Base-by-base conservation (phyloP, 2,329 filamentous ascomycete genomes). In the Hymenoscyphus albidus region DNA sequence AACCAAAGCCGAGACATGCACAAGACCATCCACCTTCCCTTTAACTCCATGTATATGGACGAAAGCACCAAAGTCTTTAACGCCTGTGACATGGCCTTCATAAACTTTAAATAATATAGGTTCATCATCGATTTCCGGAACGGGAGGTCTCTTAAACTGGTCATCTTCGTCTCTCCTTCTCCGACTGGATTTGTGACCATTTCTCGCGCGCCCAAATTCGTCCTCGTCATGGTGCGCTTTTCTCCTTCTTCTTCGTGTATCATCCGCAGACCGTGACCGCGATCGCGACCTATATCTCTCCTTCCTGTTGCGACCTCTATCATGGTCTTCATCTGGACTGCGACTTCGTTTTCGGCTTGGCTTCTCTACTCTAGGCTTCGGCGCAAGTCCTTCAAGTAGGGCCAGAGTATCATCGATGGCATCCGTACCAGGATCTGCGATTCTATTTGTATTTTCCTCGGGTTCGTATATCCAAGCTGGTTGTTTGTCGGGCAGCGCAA, bases 1-100 rank as follows among this genome's bases (percentile, higher is more conserved):
- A 59, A 89, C 86, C 77, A 99, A 89, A 27, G 92, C 91, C 31
- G 94, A 97, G 35, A 99, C 88, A 75, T 99, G 95, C 0, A 99
- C 94, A 69, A 99, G 81, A 0, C 95, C 95, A 74, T 97, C 93
- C 0, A 96, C 90, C 76, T 93, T 96, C 58, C 93, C 94, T 71
- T 84, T 88, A 1, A 99, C 89, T 18, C 93, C 90, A 70, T 89
- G 85, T n/a, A 99, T 76, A 70, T 96, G 97, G 64, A 98, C 93
- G 77, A 99, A 99, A 0, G 88, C 93, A 12, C 95, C 95, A 78
- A 98, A 99, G 67, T 97, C 92, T 73, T 97, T 98, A 62, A 99
- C 83, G 0, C 93, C 93, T 0, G 92, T 97, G 14, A 98, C 91
- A 72, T 89, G 88, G 1, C 95, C 95, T 68, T 92, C 85, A 73